Base-by-base conservation (phyloP, 805 yeast genomes). In the Lachancea mirantina region DNA sequence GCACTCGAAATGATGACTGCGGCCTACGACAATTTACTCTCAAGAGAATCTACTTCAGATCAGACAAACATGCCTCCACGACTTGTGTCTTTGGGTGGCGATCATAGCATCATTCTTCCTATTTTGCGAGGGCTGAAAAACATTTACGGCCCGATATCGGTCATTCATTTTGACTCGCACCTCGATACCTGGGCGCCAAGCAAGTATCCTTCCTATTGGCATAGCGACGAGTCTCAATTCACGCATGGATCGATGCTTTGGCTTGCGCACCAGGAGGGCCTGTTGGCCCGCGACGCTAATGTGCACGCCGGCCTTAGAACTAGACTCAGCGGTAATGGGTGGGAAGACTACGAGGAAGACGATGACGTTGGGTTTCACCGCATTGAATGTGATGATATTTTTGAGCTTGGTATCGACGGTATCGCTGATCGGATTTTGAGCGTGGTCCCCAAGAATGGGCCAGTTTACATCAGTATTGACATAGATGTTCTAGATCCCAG, bases 171-270 rank as follows among this genome's bases (percentile, higher is more conserved):
- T 45, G 94, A 84, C 51, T 89, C 92, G 9, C 94, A 83, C 59
- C 66, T 83, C 43, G 94, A 84, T 54, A 83, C 94, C 4, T 72
- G 87, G 89, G 54, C 76, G 41, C 92, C 94, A 8, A 65, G 71
- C 39, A 70, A 76, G 52, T 82, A 81, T 49, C 81, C 84, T 15
- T 61, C 75, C 11, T 71, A 67, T 48, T 73, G 79, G 79, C 65
- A 63, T 45, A 63, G 74, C n/a, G 67, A 68, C 22, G 70, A 68
- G 45, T 62, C 71, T 25, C 74, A 76, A 30, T 70, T 79, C 55
- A 84, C 82, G 25, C 94, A 84, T 50, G 94, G 94, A 4, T 77
- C 92, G 5, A 81, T 84, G 88, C 65, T 84, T 23, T 83, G 92
- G 92, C 70, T 78, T 67, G 89, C 89, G 5, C 47, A 57, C 11